These are phyloP conservation scores for Suhomyces taliae DNA, from an alignment of 1,139 yeast species.

Conservation along the genomic window DNA sequence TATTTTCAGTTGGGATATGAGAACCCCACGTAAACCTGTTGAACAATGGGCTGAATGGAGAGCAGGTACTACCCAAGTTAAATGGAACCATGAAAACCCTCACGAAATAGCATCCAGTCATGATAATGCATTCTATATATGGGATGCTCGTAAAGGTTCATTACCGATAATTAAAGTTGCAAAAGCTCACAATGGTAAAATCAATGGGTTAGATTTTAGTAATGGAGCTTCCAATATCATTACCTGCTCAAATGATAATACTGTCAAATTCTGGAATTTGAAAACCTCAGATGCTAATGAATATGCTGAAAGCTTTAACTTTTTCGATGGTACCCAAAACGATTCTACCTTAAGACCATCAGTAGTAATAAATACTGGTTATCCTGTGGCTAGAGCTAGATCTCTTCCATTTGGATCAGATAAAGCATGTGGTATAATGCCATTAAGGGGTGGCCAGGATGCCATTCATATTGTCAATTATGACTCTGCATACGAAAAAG, in stretches of 20 bases:
- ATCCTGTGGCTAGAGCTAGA: constrained; percentile 87
- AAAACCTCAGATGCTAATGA: constrained; percentile 23
- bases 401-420: constrained; percentile 88
- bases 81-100: constrained; percentile 82
- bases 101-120: constrained; percentile 83
- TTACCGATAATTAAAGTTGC: constrained; percentile 64
- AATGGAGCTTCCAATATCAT: constrained; percentile 60
- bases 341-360: constrained; percentile 39
- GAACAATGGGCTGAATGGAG: constrained; percentile 88
- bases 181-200: constrained; percentile 74
- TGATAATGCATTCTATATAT: constrained; percentile 72
- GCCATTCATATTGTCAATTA: constrained; percentile 67
- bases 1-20: constrained; percentile 86
- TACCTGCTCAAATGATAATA: constrained; percentile 82
- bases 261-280: constrained; percentile 87
- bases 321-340: constrained; percentile 20
- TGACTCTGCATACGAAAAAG: constrained; percentile 46
- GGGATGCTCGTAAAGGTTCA: constrained; percentile 89
- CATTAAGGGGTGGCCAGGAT: constrained; percentile 82
- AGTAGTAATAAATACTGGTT: constrained; percentile 66
- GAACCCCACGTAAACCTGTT: constrained; percentile 71
- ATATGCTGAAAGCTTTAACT: constrained; percentile 21
- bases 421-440: constrained; percentile 78
- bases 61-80: constrained; percentile 92
- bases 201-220: constrained; percentile 86